A percentile compares a stretch with the other conserved stretches of the same genome.
These are phyloP conservation scores for Epichloe coenophiala DNA, from an alignment of 2,329 filamentous ascomycete genomes.

Conservation along the genomic window DNA sequence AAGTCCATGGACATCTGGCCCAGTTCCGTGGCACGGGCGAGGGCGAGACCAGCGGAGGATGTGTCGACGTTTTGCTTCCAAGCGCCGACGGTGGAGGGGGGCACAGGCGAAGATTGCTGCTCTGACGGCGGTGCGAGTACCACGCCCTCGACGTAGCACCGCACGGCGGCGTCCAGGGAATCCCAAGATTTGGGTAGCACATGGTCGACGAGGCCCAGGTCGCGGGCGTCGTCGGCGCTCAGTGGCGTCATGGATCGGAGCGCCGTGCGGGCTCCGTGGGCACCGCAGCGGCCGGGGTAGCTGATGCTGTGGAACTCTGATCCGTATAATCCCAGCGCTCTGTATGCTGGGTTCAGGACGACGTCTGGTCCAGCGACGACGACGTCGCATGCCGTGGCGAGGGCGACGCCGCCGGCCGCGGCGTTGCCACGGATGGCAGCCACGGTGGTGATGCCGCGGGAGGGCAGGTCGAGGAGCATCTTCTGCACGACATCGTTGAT, in stretches of 20 bases:
- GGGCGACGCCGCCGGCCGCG: constrained; percentile 28
- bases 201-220: constrained; percentile 25
- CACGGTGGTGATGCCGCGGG: constrained; percentile 21
- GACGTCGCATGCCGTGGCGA: constrained; percentile 23
- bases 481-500: constrained; percentile 27
- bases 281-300: constrained; percentile 24
- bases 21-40: constrained; percentile 22
- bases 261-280: constrained; percentile 15
- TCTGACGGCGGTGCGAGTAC: neutral
- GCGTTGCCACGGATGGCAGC: constrained; percentile 27
- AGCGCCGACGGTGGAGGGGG: neutral
- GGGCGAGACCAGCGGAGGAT: constrained; percentile 17
- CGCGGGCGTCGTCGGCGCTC: constrained; percentile 22
- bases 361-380: constrained; percentile 24
- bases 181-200: constrained; percentile 21
- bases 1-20: constrained; percentile 29
- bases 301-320: constrained; percentile 28
- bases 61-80: constrained; percentile 25
- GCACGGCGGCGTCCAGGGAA: constrained; percentile 21
- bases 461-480: constrained; percentile 23
- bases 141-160: constrained; percentile 19
- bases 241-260: constrained; percentile 25
- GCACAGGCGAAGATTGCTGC: neutral
- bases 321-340: constrained; percentile 22
- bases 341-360: constrained; percentile 28